Evolutionary conservation across 768 basidiomycete species (phyloP), one percentile per base, ranked within the genome.

Genomic region (Leucosporidium yakuticum): DNA sequence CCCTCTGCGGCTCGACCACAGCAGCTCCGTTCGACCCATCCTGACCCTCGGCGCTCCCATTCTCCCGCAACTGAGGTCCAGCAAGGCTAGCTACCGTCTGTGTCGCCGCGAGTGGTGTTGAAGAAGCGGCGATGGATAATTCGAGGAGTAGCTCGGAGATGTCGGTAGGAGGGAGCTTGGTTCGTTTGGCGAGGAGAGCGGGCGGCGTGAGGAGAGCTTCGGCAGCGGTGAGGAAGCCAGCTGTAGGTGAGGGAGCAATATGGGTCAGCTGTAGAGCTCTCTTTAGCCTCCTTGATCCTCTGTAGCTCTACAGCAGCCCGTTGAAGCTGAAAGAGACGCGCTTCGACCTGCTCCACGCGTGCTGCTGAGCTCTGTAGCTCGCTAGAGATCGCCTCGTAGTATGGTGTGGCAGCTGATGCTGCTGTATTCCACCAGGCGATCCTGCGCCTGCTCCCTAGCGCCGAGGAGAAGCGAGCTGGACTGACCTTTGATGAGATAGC

Each of bases 121-220:
- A 44, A 15, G 39, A 44, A 44, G 39, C 71, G 1, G 67, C 64
- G n/a, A 20, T 4, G 1, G 67, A 47, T 21, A 72, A 54, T 2
- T 69, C 58, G 44, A 21, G 17, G 34, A 69, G 15, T 21, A 72
- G 47, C 3, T 25, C 58, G 2, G 32, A 9, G 48, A 50, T 31
- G 7, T 72, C 71, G 34, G 17, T 14, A 8, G 27, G 62, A 0
- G 67, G 20, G 34, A 72, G 67, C 19, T 36, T 63, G 17, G 59
- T 60, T 4, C 48, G 31, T 2, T 65, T 62, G 0, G 53, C 25
- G 53, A 71, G 53, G 14, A 25, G 19, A 25, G 29, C 12, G 2
- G 64, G 61, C 2, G 67, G 36, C 8, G 54, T 44, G 58, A 72
- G 62, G 62, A 72, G 67, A 32, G 66, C 71, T 53, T 72, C 67